Conservation (phyloP, 345 rosid genomes). For the Euphorbia lathyris region DNA sequence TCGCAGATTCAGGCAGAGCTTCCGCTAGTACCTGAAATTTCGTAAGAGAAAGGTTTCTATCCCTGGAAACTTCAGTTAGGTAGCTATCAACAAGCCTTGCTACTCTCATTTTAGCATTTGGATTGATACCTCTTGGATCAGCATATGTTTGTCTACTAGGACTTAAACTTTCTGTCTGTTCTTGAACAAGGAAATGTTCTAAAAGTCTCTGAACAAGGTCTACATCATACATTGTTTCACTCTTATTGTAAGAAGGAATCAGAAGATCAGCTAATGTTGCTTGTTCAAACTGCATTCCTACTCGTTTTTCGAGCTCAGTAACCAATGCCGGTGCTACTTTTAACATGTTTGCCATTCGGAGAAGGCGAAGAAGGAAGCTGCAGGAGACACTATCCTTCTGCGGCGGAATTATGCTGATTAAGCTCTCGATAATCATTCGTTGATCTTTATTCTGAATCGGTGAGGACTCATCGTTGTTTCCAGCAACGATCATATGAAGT, state of each 20-base stretch:
- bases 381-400: constrained; percentile 86
- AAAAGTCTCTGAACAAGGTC: constrained; percentile 90
- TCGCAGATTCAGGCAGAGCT: constrained; percentile 91
- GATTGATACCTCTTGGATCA: constrained; percentile 43
- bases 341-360: constrained; percentile 75
- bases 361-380: constrained; percentile 81
- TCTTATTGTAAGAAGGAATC: constrained; percentile 61
- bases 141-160: constrained; percentile 60
- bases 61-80: constrained; percentile 95
- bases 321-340: constrained; percentile 90
- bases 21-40: constrained; percentile 95
- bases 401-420: constrained; percentile 86
- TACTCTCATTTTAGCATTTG: constrained; percentile 85
- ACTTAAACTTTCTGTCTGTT: constrained; percentile 76
- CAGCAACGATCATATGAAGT: constrained; percentile 75
- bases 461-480: constrained; percentile 48
- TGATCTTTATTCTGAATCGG: constrained; percentile 65
- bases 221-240: constrained; percentile 74
- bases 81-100: constrained; percentile 98
- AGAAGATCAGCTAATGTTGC: constrained; percentile 83
- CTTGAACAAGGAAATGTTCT: constrained; percentile 94
- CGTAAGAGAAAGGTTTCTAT: constrained; percentile 73
- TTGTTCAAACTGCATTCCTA: constrained; percentile 97
- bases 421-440: constrained; percentile 79
- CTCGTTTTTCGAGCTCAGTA: constrained; percentile 87